Conservation (phyloP, 805 yeast genomes). For the Candida pseudoglaebosa region DNA sequence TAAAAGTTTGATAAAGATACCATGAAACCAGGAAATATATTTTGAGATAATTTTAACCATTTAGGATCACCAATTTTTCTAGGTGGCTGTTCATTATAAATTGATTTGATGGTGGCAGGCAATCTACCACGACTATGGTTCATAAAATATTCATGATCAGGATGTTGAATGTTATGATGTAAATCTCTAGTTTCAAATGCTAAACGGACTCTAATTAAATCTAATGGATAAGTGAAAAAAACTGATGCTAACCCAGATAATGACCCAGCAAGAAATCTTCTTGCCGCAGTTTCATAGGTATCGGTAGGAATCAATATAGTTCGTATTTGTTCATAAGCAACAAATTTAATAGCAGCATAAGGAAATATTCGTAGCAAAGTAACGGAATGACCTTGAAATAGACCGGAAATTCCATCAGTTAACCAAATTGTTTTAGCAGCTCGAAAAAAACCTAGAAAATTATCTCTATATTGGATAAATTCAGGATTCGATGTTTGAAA, state of each 20-base stretch:
- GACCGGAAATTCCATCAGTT: conserved; percentile 72
- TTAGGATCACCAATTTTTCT: conserved; percentile 28
- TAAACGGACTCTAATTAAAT: conserved; percentile 81
- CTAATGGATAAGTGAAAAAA: conserved; percentile 87
- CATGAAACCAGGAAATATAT: conserved; percentile 26
- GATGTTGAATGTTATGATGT: conserved; percentile 19
- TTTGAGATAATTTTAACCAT: conserved; percentile 34
- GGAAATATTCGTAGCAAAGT: conserved; percentile 90
- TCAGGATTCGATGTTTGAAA: conserved; percentile 95
- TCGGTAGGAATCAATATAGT: conserved; percentile 72
- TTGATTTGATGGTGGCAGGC: conserved; percentile 26
- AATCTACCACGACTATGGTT: conserved; percentile 26
- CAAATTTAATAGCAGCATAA: conserved; percentile 94
- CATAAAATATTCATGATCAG: conserved; percentile 24
- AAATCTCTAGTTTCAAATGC: conserved; percentile 73
- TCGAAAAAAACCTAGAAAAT: conserved; percentile 65
- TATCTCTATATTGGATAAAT: conserved; percentile 74
- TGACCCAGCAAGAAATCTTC: conserved; percentile 86
- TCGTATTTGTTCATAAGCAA: conserved; percentile 91
- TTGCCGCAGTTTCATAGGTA: conserved; percentile 68
- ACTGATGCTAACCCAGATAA: conserved; percentile 86
- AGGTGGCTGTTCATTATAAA: conserved; percentile 36
- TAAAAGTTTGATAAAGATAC: conserved; percentile 66
- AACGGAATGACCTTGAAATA: conserved; percentile 94
- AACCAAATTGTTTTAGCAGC: conserved; percentile 68